phyloP scores from a whole-genome alignment of 2,329 filamentous ascomycete species.

The Penicillium sp. region DNA sequence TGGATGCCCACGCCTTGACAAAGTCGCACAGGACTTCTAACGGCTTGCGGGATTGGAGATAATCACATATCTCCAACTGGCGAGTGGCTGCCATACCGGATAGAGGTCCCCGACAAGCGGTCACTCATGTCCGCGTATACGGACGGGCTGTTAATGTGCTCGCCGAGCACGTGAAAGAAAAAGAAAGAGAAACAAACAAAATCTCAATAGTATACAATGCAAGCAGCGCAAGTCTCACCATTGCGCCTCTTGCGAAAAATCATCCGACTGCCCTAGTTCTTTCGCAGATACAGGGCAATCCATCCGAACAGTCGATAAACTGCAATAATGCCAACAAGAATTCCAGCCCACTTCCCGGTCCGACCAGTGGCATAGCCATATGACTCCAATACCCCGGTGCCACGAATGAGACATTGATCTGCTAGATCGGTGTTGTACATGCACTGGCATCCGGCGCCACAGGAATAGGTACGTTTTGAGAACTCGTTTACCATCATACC shows the following conservation, averaged over 20 bases:
- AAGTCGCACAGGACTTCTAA: neutral
- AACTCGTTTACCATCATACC: constrained; percentile 96
- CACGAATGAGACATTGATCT: constrained; percentile 68
- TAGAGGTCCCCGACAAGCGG: neutral
- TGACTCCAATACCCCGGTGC: constrained; percentile 66
- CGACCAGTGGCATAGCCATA: constrained; percentile 69
- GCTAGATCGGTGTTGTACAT: constrained; percentile 68
- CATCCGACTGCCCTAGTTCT: neutral
- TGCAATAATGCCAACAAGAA: constrained; percentile 72
- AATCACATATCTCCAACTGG: neutral
- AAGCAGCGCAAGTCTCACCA: neutral
- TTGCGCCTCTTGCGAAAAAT: neutral
- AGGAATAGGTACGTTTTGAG: constrained; percentile 62
- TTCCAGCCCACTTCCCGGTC: constrained; percentile 71
- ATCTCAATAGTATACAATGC: neutral
- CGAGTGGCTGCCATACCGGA: neutral
- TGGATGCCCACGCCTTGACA: neutral
- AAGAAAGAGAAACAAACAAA: neutral
- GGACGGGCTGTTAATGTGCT: neutral
- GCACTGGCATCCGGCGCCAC: constrained; percentile 63
- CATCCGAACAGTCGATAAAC: constrained; percentile 72
- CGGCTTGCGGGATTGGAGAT: neutral
- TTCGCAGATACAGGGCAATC: constrained; percentile 52
- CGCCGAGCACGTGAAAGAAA: neutral
- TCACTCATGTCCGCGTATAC: neutral